These are phyloP conservation scores for Porcisia hertigi DNA, from an alignment of 208 protist species.

Conservation along the genomic window DNA sequence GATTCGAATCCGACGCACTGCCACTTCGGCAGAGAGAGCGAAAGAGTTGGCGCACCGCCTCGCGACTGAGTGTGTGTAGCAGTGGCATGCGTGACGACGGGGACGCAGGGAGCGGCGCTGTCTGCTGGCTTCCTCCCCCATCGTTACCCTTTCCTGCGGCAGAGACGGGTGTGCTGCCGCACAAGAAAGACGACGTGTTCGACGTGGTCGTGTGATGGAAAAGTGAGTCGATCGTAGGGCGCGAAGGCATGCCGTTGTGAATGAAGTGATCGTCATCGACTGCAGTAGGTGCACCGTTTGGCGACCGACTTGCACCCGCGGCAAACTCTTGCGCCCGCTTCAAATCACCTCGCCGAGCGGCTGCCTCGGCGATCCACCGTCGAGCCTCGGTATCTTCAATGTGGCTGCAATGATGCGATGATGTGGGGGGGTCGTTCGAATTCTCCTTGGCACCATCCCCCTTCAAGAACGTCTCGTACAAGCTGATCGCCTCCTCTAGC, in stretches of 20 bases:
- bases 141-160: neutral
- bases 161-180: neutral
- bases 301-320: neutral
- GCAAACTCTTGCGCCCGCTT: conserved; percentile 19
- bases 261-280: neutral
- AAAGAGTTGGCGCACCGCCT: conserved; percentile 33
- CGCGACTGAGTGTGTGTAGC: conserved; percentile 17
- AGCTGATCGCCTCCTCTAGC: conserved; percentile 36
- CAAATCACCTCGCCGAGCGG: conserved; percentile 65
- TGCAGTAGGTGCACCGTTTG: neutral
- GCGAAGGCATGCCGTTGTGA: neutral
- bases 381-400: conserved; percentile 34
- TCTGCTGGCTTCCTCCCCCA: neutral
- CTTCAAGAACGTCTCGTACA: conserved; percentile 44
- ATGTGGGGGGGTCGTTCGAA: neutral
- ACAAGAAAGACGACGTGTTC: neutral
- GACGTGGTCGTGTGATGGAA: conserved; percentile 6
- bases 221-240: conserved; percentile 19
- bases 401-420: conserved; percentile 1
- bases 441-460: neutral
- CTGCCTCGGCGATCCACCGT: conserved; percentile 70
- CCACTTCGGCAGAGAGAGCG: conserved; percentile 17
- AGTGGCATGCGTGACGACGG: neutral
- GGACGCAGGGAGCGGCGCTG: neutral
- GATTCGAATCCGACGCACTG: neutral